These are phyloP conservation scores for Pyrenula massariospora DNA, from an alignment of 495 filamentous ascomycete species.

Conservation along the genomic window DNA sequence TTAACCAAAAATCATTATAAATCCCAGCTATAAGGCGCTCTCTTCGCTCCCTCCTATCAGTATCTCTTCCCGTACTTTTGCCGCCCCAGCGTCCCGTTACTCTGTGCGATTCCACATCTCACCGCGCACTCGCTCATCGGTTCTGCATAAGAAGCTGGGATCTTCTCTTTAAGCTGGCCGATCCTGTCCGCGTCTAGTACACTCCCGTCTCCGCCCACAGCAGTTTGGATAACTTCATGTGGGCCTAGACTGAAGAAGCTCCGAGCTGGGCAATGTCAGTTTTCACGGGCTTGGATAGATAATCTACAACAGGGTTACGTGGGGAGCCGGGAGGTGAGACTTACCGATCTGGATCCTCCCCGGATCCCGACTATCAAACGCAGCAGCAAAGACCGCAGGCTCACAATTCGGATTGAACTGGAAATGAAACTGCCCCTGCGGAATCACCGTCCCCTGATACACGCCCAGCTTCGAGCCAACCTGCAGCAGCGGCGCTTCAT, in stretches of 20 bases:
- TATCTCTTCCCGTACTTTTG: not conserved
- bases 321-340: too few relatives aligned
- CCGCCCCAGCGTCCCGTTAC: not conserved
- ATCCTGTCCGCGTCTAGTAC: conserved; percentile 2
- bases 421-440: conserved; percentile 30
- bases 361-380: conserved; percentile 29
- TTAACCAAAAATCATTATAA: too few relatives aligned
- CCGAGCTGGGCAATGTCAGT: not conserved
- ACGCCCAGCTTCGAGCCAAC: conserved; percentile 17
- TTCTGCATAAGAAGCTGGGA: conserved; percentile 1
- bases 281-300: too few relatives aligned
- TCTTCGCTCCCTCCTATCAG: not conserved
- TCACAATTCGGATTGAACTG: conserved; percentile 34
- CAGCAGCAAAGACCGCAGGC: conserved; percentile 24
- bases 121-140: conserved; percentile 1
- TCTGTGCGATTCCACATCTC: conserved; percentile 1
- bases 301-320: too few relatives aligned
- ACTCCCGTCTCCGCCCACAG: conserved; percentile 1
- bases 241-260: not conserved
- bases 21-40: too few relatives aligned
- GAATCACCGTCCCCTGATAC: conserved; percentile 29
- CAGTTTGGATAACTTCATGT: conserved; percentile 2
- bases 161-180: conserved; percentile 1
- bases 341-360: conserved; percentile 16
- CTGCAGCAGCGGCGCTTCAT: conserved; percentile 6